These are phyloP conservation scores for Plantago lanceolata DNA, from an alignment of 305 asterid genomes.

Conservation along the genomic window DNA sequence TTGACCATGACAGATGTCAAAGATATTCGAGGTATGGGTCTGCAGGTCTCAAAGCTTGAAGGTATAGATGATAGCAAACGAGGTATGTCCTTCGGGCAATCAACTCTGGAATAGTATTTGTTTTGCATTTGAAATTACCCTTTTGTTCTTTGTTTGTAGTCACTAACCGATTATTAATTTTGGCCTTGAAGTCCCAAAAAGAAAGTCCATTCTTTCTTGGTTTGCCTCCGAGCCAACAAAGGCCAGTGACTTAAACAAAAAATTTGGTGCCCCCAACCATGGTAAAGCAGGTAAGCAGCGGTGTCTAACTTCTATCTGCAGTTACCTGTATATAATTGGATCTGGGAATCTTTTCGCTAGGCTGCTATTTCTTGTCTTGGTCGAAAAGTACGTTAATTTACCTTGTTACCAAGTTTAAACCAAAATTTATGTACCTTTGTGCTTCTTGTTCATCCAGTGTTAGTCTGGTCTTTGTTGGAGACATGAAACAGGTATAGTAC, in stretches of 20 bases:
- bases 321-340: too few species aligned
- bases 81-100: slow-evolving; percentile 41
- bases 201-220: slow-evolving; percentile 78
- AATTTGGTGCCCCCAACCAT: slow-evolving; percentile 29
- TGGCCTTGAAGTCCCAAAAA: slow-evolving; percentile 50
- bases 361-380: too few species aligned
- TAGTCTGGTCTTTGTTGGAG: neutral
- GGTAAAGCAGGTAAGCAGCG: slow-evolving; percentile 31
- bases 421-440: too few species aligned
- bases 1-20: slow-evolving; percentile 53
- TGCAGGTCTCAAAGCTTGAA: slow-evolving; percentile 96
- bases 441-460: neutral
- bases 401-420: neutral
- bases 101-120: slow-evolving; percentile 14
- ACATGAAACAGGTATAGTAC: neutral
- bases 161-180: slow-evolving; percentile 20
- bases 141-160: slow-evolving; percentile 6
- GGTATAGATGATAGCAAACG: slow-evolving; percentile 47
- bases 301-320: neutral
- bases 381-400: neutral
- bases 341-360: too few species aligned
- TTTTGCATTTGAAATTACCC: neutral
- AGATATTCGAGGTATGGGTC: slow-evolving; percentile 91
- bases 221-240: slow-evolving; percentile 50
- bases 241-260: slow-evolving; percentile 28